These are phyloP conservation scores for Microdochium paspali DNA, from an alignment of 2,329 filamentous ascomycete genomes.

Conservation along the genomic window DNA sequence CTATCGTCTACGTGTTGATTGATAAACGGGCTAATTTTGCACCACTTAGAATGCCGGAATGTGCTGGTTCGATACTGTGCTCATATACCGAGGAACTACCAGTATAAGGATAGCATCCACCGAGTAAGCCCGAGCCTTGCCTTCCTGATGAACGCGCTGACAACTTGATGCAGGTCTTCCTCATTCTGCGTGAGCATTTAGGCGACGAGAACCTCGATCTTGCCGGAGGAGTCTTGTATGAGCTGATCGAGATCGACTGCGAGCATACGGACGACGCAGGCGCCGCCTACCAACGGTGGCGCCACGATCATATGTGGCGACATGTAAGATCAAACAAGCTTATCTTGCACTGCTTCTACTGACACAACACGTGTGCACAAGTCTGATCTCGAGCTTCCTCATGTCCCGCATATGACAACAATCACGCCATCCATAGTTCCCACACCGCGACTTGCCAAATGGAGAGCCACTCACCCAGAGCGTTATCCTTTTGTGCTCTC, in stretches of 20 bases:
- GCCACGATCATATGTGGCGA: constrained; percentile 31
- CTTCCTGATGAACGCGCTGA: constrained; percentile 3
- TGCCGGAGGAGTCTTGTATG: constrained; percentile 33
- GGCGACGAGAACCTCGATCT: constrained; percentile 33
- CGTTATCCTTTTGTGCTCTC: constrained; percentile 30
- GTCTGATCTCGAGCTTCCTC: constrained; percentile 32
- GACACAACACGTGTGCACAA: constrained; percentile 26
- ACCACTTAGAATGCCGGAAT: constrained; percentile 29
- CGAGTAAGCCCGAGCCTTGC: constrained; percentile 18
- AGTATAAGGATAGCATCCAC: constrained; percentile 33
- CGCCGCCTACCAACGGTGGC: constrained; percentile 35
- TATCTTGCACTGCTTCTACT: constrained; percentile 25
- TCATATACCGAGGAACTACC: constrained; percentile 33
- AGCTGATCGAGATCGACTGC: constrained; percentile 35
- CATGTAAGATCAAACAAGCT: constrained; percentile 20
- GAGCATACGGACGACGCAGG: constrained; percentile 32
- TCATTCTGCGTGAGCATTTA: constrained; percentile 31
- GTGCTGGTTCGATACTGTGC: constrained; percentile 33
- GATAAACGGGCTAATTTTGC: not conserved
- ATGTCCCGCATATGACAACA: constrained; percentile 36
- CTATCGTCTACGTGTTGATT: not conserved
- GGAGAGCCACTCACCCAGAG: constrained; percentile 25
- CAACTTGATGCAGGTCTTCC: constrained; percentile 22
- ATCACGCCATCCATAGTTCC: constrained; percentile 30
- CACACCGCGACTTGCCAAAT: constrained; percentile 23